Evolutionary conservation across 2,329 filamentous ascomycete species (phyloP), one percentile per base, ranked within the genome.

Genomic region (Fusarium mexicanum): DNA sequence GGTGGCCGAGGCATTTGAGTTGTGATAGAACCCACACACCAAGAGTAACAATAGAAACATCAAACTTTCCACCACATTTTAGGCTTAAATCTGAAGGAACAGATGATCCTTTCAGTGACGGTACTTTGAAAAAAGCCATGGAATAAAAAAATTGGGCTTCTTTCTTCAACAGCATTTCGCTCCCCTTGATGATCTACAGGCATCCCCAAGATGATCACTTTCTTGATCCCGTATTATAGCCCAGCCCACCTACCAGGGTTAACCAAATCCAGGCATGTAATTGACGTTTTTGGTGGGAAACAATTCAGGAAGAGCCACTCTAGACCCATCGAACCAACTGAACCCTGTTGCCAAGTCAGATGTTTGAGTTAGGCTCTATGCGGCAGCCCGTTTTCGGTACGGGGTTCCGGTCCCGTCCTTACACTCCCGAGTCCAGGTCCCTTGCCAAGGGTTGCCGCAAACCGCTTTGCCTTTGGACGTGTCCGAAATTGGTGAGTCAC

Each of bases 271-370:
- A 61, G 69, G 58, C 67, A 64, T 59, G 57, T 62, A 61, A 53
- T 74, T 69, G 74, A 72, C 70, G 66, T 54, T 67, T 73, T 67
- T 58, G 64, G 70, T 76, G 72, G 70, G 60, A 44, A 71, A 50
- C 64, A 48, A 61, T 75, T 76, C 69, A 57, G 75, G 64, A 77
- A 70, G 46, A 53, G 65, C 66, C 59, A 69, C 65, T 55, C 35
- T 55, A 53, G 53, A 48, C 72, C 68, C 72, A 60, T 57, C 59
- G n/a, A 68, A 44, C 71, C 71, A 77, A 77, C 71, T 68, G 71
- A 78, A 78, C 76, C 76, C 68, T 78, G 74, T 78, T 74, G 74
- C 74, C 72, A 64, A 78, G 74, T 75, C 75, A 77, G 71, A 67
- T 75, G 55, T 68, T 64, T 61, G 57, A 66, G 54, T 77, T 77